Conservation (phyloP, 345 rosid genomes). For the Hibiscus tridactylites region DNA sequence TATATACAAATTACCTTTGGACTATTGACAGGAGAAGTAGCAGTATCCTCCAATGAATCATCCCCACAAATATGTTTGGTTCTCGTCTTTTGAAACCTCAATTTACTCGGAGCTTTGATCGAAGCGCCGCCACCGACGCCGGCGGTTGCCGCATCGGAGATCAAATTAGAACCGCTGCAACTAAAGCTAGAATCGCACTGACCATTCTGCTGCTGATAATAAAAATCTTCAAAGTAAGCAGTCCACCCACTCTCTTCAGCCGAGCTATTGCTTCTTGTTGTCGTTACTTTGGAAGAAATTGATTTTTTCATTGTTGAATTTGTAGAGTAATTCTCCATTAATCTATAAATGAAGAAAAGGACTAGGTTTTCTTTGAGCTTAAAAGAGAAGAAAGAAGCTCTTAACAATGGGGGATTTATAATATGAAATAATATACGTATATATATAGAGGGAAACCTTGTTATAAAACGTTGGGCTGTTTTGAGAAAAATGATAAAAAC, state of each 20-base stretch:
- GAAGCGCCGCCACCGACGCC: conserved; percentile 24
- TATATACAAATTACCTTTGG: conserved; percentile 43
- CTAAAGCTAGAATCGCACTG: conserved; percentile 30
- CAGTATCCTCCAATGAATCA: conserved; percentile 88
- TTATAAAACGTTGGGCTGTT: conserved; percentile 23
- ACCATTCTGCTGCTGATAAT: conserved; percentile 11
- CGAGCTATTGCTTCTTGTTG: background rate
- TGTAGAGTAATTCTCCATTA: conserved; percentile 17
- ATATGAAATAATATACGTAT: background rate
- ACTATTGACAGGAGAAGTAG: conserved; percentile 77
- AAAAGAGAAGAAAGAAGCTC: background rate
- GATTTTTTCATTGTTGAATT: conserved; percentile 16
- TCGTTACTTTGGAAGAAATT: conserved; percentile 6
- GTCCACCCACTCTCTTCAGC: conserved; percentile 93
- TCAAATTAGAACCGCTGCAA: conserved; percentile 37
- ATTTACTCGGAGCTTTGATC: conserved; percentile 23
- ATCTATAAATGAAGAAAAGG: background rate
- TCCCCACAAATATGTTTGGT: conserved; percentile 40
- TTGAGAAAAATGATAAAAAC: too few species aligned
- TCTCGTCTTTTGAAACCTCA: conserved; percentile 46
- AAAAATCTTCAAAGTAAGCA: conserved; percentile 61
- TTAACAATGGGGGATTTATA: conserved; percentile 14
- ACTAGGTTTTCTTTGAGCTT: background rate
- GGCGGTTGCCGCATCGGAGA: conserved; percentile 65
- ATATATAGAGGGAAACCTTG: conserved; percentile 20